Evolutionary conservation across 2,329 filamentous ascomycete species (phyloP), one percentile per base, ranked within the genome.

Genomic region (Fonsecaea multimorphosa): DNA sequence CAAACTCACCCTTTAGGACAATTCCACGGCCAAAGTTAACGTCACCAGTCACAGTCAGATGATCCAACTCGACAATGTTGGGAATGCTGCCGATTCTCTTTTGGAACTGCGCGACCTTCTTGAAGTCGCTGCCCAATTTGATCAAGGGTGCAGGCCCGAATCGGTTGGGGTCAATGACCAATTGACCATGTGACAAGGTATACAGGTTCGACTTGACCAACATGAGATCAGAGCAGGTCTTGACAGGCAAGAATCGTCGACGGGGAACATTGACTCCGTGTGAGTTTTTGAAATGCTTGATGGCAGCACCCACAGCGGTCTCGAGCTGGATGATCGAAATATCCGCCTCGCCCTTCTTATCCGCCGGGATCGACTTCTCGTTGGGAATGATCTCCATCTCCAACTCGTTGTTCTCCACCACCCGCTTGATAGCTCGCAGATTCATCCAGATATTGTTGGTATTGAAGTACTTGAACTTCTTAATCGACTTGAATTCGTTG

Each of bases 401-500:
- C 61, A 99, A 89, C 85, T 98, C 94, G 79, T 97, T 92, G 81
- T 96, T 93, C 87, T 98, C 95, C 7, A 99, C 95, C 61, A 99
- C 93, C 68, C 95, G 93, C 90, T 98, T 98, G 83, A 99, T 91
- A 73, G 95, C 95, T 78, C 92, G 89, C 75, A 97, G 87, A 84
- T 97, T 97, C 86, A 99, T 91, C 95, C 95, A 99, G 83, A 99
- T 97, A 88, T 99, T 99, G 91, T 99, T 99, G 82, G 95, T 99
- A 89, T 99, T 99, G 90, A 99, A 99, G 89, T 99, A 99, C 87
- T 96, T 97, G 91, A 99, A 99, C 87, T 99, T 99, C 90, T 99
- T 99, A 87, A 99, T 99, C 56, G 93, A 97, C 89, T 99, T 99
- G 92, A 99, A 99, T 85, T 99, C 95, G 84, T 99, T 98, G 80